These are phyloP conservation scores for Polyporus arcularius DNA, from an alignment of 768 basidiomycete genomes.

Conservation along the genomic window DNA sequence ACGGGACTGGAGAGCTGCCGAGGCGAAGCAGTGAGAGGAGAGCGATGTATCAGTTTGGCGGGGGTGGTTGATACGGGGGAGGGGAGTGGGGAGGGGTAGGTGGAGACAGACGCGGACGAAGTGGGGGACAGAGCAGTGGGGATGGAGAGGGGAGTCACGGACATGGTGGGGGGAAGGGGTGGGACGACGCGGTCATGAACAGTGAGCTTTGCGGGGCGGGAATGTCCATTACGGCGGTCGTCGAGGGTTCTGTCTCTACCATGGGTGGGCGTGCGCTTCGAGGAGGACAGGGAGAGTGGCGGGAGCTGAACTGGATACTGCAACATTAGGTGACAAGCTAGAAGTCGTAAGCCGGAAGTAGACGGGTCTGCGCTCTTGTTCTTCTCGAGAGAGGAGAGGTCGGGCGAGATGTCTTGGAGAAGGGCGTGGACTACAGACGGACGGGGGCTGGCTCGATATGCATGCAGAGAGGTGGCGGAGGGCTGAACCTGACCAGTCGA, in stretches of 20 bases:
- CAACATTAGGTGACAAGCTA: slow-evolving; percentile 33
- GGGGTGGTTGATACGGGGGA: slow-evolving; percentile 31
- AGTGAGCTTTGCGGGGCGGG: slow-evolving; percentile 23
- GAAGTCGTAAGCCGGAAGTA: slow-evolving; percentile 17
- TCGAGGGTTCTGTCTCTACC: slow-evolving; percentile 21
- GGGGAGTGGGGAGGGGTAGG: slow-evolving; percentile 36
- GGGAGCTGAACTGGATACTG: slow-evolving; percentile 37
- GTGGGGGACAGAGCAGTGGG: slow-evolving; percentile 32
- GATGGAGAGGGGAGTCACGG: slow-evolving; percentile 34
- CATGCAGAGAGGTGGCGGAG: slow-evolving; percentile 31
- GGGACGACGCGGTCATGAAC: slow-evolving; percentile 26
- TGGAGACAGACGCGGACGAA: slow-evolving; percentile 31
- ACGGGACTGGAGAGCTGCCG: slow-evolving; percentile 25
- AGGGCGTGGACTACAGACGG: slow-evolving; percentile 20
- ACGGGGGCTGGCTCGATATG: slow-evolving; percentile 26
- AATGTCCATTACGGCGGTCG: slow-evolving; percentile 22
- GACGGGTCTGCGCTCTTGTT: slow-evolving; percentile 21
- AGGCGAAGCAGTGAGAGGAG: slow-evolving; percentile 27
- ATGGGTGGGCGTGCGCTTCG: slow-evolving; percentile 26
- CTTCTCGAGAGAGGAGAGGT: slow-evolving; percentile 28
- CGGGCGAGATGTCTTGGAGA: slow-evolving; percentile 27
- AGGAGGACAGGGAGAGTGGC: slow-evolving; percentile 36
- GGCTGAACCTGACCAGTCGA: slow-evolving; percentile 16
- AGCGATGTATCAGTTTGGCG: slow-evolving; percentile 25
- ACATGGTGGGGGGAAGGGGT: slow-evolving; percentile 20